phyloP scores from a whole-genome alignment of 129 eudicot genomes.

The Pseudognaphalium luteoalbum region DNA sequence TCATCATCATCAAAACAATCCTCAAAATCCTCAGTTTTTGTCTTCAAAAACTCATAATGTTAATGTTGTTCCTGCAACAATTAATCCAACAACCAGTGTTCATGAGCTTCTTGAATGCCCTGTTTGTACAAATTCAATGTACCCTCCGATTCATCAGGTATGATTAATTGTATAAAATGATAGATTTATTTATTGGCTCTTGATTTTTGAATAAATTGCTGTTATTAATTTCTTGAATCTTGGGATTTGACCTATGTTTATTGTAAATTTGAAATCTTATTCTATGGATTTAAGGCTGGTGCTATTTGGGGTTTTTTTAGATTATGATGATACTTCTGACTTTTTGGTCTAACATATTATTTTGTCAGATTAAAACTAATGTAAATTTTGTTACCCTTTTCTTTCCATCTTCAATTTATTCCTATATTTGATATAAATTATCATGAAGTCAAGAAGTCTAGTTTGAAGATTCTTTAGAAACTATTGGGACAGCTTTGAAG shows the following conservation, averaged over 20 bases:
- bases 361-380: constrained; percentile 13
- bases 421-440: not conserved
- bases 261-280: not conserved
- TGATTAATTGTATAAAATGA: not conserved
- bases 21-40: constrained; percentile 46
- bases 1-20: constrained; percentile 36
- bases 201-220: not conserved
- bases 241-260: constrained; percentile 5
- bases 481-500: not conserved
- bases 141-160: constrained; percentile 92
- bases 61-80: constrained; percentile 38
- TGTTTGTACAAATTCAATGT: constrained; percentile 88
- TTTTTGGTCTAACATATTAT: constrained; percentile 13
- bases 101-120: constrained; percentile 94
- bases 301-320: constrained; percentile 31
- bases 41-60: constrained; percentile 47
- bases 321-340: constrained; percentile 7
- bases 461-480: not conserved
- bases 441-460: not conserved
- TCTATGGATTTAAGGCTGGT: not conserved
- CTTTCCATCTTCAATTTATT: constrained; percentile 1
- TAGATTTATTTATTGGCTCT: not conserved
- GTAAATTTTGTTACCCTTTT: not conserved
- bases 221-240: not conserved
- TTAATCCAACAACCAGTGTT: constrained; percentile 63